Evolutionary conservation across 208 protist genomes (phyloP), one percentile per base, ranked within the genome.

Genomic region (Acanthamoeba lenticulata): DNA sequence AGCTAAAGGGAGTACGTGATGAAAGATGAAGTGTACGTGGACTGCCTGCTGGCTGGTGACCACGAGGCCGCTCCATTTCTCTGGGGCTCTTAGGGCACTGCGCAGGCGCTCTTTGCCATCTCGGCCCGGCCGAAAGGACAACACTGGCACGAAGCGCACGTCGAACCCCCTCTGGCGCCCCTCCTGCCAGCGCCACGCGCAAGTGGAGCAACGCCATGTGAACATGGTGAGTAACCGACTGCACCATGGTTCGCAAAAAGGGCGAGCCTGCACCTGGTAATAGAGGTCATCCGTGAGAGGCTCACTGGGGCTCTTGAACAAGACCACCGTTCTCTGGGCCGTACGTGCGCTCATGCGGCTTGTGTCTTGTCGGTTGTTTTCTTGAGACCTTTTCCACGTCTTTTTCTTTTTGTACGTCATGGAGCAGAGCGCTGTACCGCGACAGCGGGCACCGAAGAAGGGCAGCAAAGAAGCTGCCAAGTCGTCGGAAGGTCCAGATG

Each of bases 21-120:
- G n/a, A 5, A 36, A 11, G 65, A 17, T 21, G 32, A 45, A 77
- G 38, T 1, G 77, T 57, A 86, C 77, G 21, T 86, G 77, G 24
- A 86, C 77, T 5, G 77, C 77, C 45, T 86, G 77, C 45, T 86
- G 77, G 77, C 77, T 86, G 21, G 77, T 86, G 24, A 86, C 44
- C 44, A 86, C 77, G 6, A 86, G 77, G 21, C 77, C 77, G 34
- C 77, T 57, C 9, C 36, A 86, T 24, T 17, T 38, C 29, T 86
- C 44, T 4, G 9, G n/a, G 4, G 0, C 77, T 6, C 38, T 17
- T 21, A 86, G 77, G 44, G n/a, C 40, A 38, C 57, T 42, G 0
- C 19, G 17, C 44, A 86, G 77, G 42, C 27, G 27, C 77, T 86
- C 44, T 27, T 24, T 38, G 19, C 77, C 77, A 42, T 86, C 77